phyloP scores from a whole-genome alignment of 2,329 filamentous ascomycete species.

The Eutypella sp. region DNA sequence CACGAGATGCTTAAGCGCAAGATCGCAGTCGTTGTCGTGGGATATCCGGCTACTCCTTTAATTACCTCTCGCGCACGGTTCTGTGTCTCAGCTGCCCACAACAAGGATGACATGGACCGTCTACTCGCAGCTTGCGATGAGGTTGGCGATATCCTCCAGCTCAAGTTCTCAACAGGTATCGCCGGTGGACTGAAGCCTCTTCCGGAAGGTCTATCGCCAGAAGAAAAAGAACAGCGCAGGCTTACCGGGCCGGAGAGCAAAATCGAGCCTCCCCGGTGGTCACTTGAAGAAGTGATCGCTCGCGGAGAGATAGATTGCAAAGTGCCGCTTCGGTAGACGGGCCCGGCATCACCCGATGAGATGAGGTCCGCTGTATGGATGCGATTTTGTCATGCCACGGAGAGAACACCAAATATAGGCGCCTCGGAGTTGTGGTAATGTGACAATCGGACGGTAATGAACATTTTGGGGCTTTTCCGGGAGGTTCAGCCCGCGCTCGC shows the following conservation, averaged over 20 bases:
- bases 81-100: conserved; percentile 93
- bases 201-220: conserved; percentile 63
- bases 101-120: conserved; percentile 95
- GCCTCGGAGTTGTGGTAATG: conserved; percentile 26
- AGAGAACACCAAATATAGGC: conserved; percentile 21
- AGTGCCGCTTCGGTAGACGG: conserved; percentile 56
- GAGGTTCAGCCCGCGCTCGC: conserved; percentile 19
- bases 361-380: conserved; percentile 17
- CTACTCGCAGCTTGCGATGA: conserved; percentile 86
- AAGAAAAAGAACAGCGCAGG: conserved; percentile 64
- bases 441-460: conserved; percentile 17
- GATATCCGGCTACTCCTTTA: conserved; percentile 91
- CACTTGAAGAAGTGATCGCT: conserved; percentile 74
- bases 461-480: conserved; percentile 12
- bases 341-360: conserved; percentile 5
- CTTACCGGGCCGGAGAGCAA: conserved; percentile 65
- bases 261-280: conserved; percentile 74
- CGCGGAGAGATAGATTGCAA: conserved; percentile 73
- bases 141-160: conserved; percentile 82
- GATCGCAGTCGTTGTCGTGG: conserved; percentile 95
- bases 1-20: conserved; percentile 98
- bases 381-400: conserved; percentile 22
- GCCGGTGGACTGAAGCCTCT: conserved; percentile 80
- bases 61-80: conserved; percentile 93
- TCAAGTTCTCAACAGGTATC: conserved; percentile 96